phyloP scores from a whole-genome alignment of 2,329 filamentous ascomycete genomes.

The Rachicladosporium sp. region DNA sequence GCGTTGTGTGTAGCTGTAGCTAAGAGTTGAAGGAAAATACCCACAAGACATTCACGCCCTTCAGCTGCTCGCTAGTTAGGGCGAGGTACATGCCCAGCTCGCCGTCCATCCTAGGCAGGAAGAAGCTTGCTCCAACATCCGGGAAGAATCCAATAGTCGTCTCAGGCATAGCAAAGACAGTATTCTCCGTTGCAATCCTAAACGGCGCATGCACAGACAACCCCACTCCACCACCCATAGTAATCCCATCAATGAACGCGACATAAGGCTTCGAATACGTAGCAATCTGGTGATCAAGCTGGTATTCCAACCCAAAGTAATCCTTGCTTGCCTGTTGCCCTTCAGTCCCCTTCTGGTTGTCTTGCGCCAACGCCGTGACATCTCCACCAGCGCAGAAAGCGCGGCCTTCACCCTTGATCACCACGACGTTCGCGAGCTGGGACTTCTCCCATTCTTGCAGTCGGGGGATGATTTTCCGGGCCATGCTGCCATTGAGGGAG shows the following conservation, averaged over 20 bases:
- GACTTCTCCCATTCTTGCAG: conserved; percentile 91
- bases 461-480: conserved; percentile 80
- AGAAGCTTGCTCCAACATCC: conserved; percentile 93
- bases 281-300: conserved; percentile 87
- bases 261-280: conserved; percentile 90
- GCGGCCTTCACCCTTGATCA: conserved; percentile 80
- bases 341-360: conserved; percentile 54
- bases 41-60: conserved; percentile 65
- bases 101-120: conserved; percentile 81
- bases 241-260: conserved; percentile 93
- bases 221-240: conserved; percentile 95
- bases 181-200: conserved; percentile 90
- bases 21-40: neutral
- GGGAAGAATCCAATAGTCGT: conserved; percentile 98
- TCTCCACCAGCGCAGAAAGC: conserved; percentile 93
- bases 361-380: conserved; percentile 62
- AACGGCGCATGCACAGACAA: conserved; percentile 91
- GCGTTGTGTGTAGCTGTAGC: neutral
- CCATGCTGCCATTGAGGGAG: conserved; percentile 88
- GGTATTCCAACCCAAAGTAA: conserved; percentile 93
- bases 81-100: conserved; percentile 83
- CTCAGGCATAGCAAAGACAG: conserved; percentile 95
- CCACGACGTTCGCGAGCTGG: conserved; percentile 79
- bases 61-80: conserved; percentile 73
- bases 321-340: conserved; percentile 65